Percentiles rank a stretch among this genome's conserved stretches.
Conservation (phyloP, 768 basidiomycete genomes). For the Dentipellis sp. region DNA sequence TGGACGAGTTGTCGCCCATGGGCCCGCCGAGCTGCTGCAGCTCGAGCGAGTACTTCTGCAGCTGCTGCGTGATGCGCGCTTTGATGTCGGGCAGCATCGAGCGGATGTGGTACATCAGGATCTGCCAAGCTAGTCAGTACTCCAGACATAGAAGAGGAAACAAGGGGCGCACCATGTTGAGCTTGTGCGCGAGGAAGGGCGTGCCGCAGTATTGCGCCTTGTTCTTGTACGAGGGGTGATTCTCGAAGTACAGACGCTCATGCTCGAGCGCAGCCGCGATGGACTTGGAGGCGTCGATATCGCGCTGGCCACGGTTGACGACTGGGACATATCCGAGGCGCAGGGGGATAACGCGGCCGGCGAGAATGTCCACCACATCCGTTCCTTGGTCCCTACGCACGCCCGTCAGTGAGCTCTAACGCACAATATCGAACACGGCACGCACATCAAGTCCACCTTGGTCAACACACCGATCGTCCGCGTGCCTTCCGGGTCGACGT, state of each 20-base stretch:
- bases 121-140: conserved; percentile 36
- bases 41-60: conserved; percentile 83
- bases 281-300: conserved; percentile 85
- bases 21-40: conserved; percentile 79
- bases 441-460: conserved; percentile 96
- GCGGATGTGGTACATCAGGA: conserved; percentile 98
- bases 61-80: conserved; percentile 82
- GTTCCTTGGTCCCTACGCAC: conserved; percentile 86
- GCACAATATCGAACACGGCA: conserved; percentile 7
- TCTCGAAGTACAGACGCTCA: conserved; percentile 92
- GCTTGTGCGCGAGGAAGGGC: conserved; percentile 89
- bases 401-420: conserved; percentile 1
- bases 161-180: conserved; percentile 67
- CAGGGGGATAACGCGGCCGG: conserved; percentile 92
- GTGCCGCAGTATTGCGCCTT: conserved; percentile 97
- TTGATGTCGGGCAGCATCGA: conserved; percentile 99
- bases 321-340: conserved; percentile 97
- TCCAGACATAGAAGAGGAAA: not conserved
- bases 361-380: conserved; percentile 97
- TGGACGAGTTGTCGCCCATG: conserved; percentile 81
- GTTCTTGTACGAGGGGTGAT: conserved; percentile 84
- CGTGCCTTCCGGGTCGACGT: conserved; percentile 94
- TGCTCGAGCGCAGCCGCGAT: conserved; percentile 81
- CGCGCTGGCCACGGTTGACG: conserved; percentile 95
- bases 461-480: conserved; percentile 98